Base-by-base conservation (phyloP, 805 yeast genomes). In the Zygosaccharomyces bisporus region DNA sequence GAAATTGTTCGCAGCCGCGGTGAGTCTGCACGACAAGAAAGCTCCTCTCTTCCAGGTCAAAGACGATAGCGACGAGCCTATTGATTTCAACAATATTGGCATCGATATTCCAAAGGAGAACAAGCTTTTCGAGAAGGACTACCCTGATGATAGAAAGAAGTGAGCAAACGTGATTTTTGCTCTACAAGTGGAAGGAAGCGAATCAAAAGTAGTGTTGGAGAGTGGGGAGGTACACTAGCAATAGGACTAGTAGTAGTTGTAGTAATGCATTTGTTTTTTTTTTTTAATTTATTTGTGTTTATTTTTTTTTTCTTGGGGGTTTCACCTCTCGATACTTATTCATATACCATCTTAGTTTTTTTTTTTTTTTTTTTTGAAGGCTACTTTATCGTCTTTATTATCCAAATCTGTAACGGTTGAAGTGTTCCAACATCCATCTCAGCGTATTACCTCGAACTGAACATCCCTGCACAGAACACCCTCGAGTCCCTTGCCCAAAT, bases 391-490 rank as follows among this genome's bases (percentile, higher is more conserved):
- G n/a, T n/a, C n/a, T n/a, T n/a, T n/a, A n/a, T n/a, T n/a, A n/a
- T n/a, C n/a, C n/a, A n/a, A n/a, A n/a, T n/a, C n/a, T n/a, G n/a
- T n/a, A n/a, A n/a, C n/a, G n/a, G n/a, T n/a, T n/a, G n/a, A n/a
- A n/a, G n/a, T n/a, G n/a, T n/a, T n/a, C n/a, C n/a, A n/a, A n/a
- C n/a, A n/a, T n/a, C n/a, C 12, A 32, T 12, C 16, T 47, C 43
- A 53, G 18, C 60, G 47, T 4, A 45, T 43, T 1, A 63, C 54
- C 35, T 55, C 51, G 37, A 79, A 42, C 2, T 75, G 77, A 8
- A 83, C 73, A 38, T 83, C 87, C 34, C 86, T 68, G 21, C 79
- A 59, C 30, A 85, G 56, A 0, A 82, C 67, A 3, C 89, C 90
- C 60, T 84, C 90, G 6, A 65, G 61, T 0, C 83, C 87, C 60